These are phyloP conservation scores for Blastobotrys apis DNA, from an alignment of 1,139 yeast species.

Conservation along the genomic window DNA sequence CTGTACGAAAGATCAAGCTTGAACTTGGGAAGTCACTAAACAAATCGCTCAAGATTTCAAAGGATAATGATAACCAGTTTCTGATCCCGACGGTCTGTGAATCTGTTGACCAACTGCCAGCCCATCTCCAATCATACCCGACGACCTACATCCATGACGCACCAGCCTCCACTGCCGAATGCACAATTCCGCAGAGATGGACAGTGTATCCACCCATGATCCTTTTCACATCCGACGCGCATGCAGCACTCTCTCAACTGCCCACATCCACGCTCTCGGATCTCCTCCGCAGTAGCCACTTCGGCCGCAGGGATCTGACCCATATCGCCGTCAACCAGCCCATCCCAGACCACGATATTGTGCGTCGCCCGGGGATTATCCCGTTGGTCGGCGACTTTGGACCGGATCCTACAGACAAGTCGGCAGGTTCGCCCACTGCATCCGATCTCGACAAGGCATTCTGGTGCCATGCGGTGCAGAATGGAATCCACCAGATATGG, in stretches of 20 bases:
- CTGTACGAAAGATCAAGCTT: slow-evolving; percentile 31
- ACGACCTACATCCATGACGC: neutral
- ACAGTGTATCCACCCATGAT: slow-evolving; percentile 66
- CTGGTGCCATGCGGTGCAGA: slow-evolving; percentile 71
- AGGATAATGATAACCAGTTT: slow-evolving; percentile 7
- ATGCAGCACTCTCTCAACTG: slow-evolving; percentile 27
- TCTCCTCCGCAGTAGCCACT: neutral
- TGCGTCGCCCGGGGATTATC: slow-evolving; percentile 59
- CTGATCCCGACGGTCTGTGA: slow-evolving; percentile 13
- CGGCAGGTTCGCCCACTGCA: slow-evolving; percentile 40
- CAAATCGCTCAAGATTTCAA: slow-evolving; percentile 8
- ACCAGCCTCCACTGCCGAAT: neutral
- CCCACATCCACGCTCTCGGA: neutral
- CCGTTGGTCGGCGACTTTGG: slow-evolving; percentile 70
- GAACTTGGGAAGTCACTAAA: slow-evolving; percentile 25
- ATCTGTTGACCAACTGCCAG: slow-evolving; percentile 1
- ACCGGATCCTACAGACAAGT: slow-evolving; percentile 31
- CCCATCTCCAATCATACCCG: neutral
- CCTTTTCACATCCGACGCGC: slow-evolving; percentile 40
- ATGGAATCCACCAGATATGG: slow-evolving; percentile 77
- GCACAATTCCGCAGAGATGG: slow-evolving; percentile 40
- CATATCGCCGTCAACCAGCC: slow-evolving; percentile 74
- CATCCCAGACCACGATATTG: slow-evolving; percentile 49
- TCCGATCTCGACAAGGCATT: slow-evolving; percentile 50
- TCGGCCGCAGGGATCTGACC: slow-evolving; percentile 35